Percentiles rank a stretch among this genome's conserved stretches.
phyloP scores from a whole-genome alignment of 768 basidiomycete species.

The Pholiota molesta region DNA sequence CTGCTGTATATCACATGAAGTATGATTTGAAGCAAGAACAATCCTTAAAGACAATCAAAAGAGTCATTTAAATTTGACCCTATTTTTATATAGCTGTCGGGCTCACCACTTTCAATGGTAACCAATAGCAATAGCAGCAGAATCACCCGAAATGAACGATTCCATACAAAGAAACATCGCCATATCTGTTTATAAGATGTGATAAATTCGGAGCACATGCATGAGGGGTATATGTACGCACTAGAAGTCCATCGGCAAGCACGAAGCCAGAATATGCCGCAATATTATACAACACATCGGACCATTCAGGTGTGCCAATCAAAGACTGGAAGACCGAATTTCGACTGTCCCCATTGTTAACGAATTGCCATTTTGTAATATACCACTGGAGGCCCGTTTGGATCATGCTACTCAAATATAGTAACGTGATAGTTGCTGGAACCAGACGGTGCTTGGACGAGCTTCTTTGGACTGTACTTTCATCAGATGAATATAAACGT shows the following conservation, averaged over 20 bases:
- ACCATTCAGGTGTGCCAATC: background rate
- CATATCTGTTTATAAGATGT: background rate
- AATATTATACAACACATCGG: too few relatives aligned
- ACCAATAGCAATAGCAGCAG: background rate
- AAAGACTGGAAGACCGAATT: background rate
- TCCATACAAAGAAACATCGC: background rate
- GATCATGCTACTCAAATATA: background rate
- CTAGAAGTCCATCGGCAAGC: background rate
- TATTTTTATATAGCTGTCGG: background rate
- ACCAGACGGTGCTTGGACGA: background rate
- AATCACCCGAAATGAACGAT: background rate
- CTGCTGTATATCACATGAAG: background rate
- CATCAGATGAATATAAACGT: background rate
- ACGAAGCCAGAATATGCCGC: background rate
- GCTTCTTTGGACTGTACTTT: background rate
- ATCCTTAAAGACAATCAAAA: too few relatives aligned
- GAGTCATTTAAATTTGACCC: too few relatives aligned
- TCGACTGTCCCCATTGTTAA: background rate
- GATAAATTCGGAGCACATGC: background rate
- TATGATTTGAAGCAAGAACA: background rate
- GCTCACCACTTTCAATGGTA: background rate
- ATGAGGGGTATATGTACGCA: background rate
- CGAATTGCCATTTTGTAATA: background rate
- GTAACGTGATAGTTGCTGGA: background rate
- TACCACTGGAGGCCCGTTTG: background rate